phyloP scores from a whole-genome alignment of 2,329 filamentous ascomycete species.

The Fusarium concolor region DNA sequence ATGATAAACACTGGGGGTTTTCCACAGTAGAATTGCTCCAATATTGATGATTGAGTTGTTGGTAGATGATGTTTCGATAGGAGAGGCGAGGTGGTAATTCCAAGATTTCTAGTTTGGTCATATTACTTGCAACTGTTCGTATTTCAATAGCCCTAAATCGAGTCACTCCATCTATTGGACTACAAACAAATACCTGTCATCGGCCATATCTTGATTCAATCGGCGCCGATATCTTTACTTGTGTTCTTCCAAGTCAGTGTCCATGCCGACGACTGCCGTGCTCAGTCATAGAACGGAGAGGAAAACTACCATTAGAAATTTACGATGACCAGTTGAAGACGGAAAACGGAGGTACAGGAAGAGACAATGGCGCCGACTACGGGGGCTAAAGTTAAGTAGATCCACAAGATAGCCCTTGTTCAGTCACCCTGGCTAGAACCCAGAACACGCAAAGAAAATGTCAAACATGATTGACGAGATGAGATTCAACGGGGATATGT shows the following conservation, averaged over 20 bases:
- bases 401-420: slow-evolving; percentile 12
- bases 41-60: slow-evolving; percentile 23
- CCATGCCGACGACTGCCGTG: slow-evolving; percentile 36
- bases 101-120: background rate
- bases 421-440: slow-evolving; percentile 14
- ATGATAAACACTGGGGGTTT: slow-evolving; percentile 8
- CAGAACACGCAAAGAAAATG: slow-evolving; percentile 28
- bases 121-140: slow-evolving; percentile 7
- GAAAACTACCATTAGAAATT: slow-evolving; percentile 8
- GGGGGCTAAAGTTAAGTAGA: slow-evolving; percentile 31
- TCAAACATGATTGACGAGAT: slow-evolving; percentile 35
- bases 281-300: slow-evolving; percentile 15
- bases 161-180: slow-evolving; percentile 3
- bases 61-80: slow-evolving; percentile 5
- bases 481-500: slow-evolving; percentile 17
- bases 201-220: slow-evolving; percentile 4
- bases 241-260: background rate
- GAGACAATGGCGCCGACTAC: slow-evolving; percentile 34
- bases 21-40: slow-evolving; percentile 11
- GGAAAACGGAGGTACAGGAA: slow-evolving; percentile 36
- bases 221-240: background rate
- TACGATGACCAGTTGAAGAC: slow-evolving; percentile 6
- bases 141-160: slow-evolving; percentile 29
- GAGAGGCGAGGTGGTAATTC: slow-evolving; percentile 13
- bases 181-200: slow-evolving; percentile 1